Base-by-base conservation (phyloP, 2,329 filamentous ascomycete genomes). In the Catunica adiposa region DNA sequence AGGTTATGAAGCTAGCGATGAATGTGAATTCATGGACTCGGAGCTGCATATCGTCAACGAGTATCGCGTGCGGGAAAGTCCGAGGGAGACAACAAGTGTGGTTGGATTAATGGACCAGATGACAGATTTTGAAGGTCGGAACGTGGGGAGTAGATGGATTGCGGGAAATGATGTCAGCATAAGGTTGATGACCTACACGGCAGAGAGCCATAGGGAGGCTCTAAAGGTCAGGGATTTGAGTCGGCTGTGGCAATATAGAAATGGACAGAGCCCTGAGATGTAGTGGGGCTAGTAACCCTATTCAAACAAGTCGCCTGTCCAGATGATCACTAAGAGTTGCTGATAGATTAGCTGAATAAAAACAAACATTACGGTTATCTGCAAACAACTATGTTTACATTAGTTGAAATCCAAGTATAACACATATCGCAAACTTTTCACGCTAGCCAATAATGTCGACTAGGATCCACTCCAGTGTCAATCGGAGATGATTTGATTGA, bases 21-120 rank as follows among this genome's bases (percentile, higher is more conserved):
- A 70, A 8, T 80, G 76, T 60, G 71, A 72, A 40, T 83, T 83
- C 60, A 82, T 83, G 78, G 73, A 80, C 55, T 78, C 76, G 61
- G 66, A 72, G 7, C 68, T 81, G 17, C 69, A 73, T 51, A 59
- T 74, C 2, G 72, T 71, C 0, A 63, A 66, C 29, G 69, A 70
- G 51, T 71, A 70, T 2, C 69, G 42, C 15, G 44, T 51, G 69
- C 42, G 17, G 3, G 48, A 56, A 34, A 47, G 50, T 26, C 34
- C 50, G 9, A 25, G 42, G 3, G 51, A 52, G 11, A 64, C 66
- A 3, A 62, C 67, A 1, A 61, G 62, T 2, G 63, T 66, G 1
- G 65, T 67, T 0, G 69, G 73, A 25, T 9, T 20, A 2, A 7
- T 9, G 11, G 22, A 48, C 15, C 23, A 2, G 22, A 14, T 17